Conservation (phyloP, 1,139 yeast genomes). For the Geotrichum siamense region DNA sequence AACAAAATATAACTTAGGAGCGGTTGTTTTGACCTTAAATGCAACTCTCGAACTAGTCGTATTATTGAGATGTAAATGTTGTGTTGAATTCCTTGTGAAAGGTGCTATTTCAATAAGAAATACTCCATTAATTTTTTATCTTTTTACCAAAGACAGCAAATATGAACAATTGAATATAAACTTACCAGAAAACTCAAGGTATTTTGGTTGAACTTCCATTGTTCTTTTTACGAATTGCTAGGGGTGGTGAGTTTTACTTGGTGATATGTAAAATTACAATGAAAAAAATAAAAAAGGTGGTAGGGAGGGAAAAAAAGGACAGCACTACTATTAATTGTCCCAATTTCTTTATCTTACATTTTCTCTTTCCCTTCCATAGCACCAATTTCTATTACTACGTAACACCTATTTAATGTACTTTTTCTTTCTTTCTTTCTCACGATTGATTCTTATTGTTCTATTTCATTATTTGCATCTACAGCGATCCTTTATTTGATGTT, state of each 20-base stretch:
- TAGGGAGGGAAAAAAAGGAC: constrained; percentile 15
- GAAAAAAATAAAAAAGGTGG: constrained; percentile 2
- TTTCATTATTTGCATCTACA: too few relatives aligned
- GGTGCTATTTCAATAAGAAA: too few relatives aligned
- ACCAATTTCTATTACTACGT: too few relatives aligned
- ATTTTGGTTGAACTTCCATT: constrained; percentile 57
- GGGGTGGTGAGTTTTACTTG: constrained; percentile 1
- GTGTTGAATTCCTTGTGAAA: constrained; percentile 65
- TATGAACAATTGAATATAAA: constrained; percentile 28
- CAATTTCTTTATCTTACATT: too few relatives aligned
- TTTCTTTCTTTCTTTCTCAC: too few relatives aligned
- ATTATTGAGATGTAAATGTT: constrained; percentile 59
- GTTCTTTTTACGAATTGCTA: constrained; percentile 15
- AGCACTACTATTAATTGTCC: too few relatives aligned
- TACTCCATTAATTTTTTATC: too few relatives aligned
- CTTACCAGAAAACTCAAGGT: constrained; percentile 71
- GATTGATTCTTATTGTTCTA: too few relatives aligned
- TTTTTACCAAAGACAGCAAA: constrained; percentile 1
- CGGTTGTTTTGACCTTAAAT: constrained; percentile 96
- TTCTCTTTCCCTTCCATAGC: too few relatives aligned
- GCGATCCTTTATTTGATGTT: too few relatives aligned
- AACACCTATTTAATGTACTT: too few relatives aligned
- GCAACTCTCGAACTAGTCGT: constrained; percentile 56
- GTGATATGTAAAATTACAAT: constrained; percentile 1
- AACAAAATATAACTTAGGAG: constrained; percentile 92